Evolutionary conservation across 2,329 filamentous ascomycete genomes (phyloP).

Genomic region (Trichoderma sp.): DNA sequence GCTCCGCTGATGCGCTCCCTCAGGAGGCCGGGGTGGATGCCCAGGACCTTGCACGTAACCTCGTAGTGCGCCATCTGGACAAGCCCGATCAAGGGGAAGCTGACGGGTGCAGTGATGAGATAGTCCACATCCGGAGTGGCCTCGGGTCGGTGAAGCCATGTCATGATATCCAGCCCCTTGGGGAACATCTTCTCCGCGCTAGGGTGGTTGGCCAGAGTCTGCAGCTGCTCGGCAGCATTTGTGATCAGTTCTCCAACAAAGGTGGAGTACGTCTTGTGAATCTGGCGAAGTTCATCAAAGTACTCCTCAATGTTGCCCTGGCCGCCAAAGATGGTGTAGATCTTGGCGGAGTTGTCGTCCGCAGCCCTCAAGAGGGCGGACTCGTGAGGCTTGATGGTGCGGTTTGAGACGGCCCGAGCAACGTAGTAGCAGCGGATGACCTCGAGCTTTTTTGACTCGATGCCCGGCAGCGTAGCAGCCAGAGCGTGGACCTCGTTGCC

Average conservation of each 20-base stretch:
- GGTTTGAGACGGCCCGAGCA: slow-evolving; percentile 78
- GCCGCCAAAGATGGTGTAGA: slow-evolving; percentile 95
- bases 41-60: slow-evolving; percentile 89
- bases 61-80: slow-evolving; percentile 96
- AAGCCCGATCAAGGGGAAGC: slow-evolving; percentile 91
- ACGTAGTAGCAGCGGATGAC: slow-evolving; percentile 91
- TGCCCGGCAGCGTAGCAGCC: slow-evolving; percentile 82
- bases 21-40: slow-evolving; percentile 84
- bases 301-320: slow-evolving; percentile 99
- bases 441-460: slow-evolving; percentile 86
- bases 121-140: slow-evolving; percentile 93
- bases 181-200: slow-evolving; percentile 93
- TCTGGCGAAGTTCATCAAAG: slow-evolving; percentile 92
- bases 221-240: slow-evolving; percentile 82
- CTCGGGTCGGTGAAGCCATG: slow-evolving; percentile 88
- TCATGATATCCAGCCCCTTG: slow-evolving; percentile 93
- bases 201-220: slow-evolving; percentile 78
- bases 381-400: slow-evolving; percentile 87
- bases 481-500: slow-evolving; percentile 97
- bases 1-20: slow-evolving; percentile 82
- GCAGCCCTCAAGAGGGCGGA: slow-evolving; percentile 90
- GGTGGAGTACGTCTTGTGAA: slow-evolving; percentile 87
- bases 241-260: slow-evolving; percentile 86
- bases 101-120: slow-evolving; percentile 90
- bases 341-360: slow-evolving; percentile 76